phyloP scores from a whole-genome alignment of 2,329 filamentous ascomycete species.

The Ophiostoma pallidulum region DNA sequence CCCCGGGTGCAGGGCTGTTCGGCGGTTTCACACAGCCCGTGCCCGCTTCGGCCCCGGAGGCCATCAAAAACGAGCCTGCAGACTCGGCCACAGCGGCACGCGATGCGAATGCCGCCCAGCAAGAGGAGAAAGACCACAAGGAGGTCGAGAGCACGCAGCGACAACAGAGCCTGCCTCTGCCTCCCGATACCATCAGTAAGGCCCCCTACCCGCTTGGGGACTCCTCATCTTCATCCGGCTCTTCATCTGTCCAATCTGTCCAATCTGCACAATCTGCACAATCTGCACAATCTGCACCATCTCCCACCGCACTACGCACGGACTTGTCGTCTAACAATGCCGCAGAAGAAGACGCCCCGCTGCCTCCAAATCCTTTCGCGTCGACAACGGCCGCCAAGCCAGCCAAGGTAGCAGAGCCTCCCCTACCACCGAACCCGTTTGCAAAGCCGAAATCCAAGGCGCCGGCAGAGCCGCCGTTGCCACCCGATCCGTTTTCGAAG shows the following conservation, averaged over 20 bases:
- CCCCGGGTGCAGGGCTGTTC: constrained; percentile 16
- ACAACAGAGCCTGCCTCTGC: constrained; percentile 30
- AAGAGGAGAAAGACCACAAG: constrained; percentile 26
- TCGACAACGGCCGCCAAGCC: constrained; percentile 11
- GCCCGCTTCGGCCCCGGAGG: background rate
- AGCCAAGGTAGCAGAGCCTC: constrained; percentile 2
- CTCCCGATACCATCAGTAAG: constrained; percentile 48
- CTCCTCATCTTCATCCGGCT: constrained; percentile 42
- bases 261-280: constrained; percentile 5
- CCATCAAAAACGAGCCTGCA: background rate
- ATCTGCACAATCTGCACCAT: background rate
- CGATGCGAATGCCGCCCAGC: constrained; percentile 28
- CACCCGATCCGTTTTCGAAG: constrained; percentile 20
- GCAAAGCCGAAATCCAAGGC: constrained; percentile 20
- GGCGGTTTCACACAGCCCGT: background rate
- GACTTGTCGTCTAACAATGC: constrained; percentile 20
- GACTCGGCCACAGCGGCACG: constrained; percentile 18
- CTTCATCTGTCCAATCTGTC: constrained; percentile 28
- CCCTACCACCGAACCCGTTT: constrained; percentile 23
- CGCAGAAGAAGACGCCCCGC: constrained; percentile 20
- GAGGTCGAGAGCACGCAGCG: constrained; percentile 26
- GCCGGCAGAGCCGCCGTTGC: constrained; percentile 18
- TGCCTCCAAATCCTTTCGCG: constrained; percentile 20
- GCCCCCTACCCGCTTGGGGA: constrained; percentile 38
- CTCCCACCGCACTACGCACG: constrained; percentile 12